Evolutionary conservation across 78 protist species (phyloP).

Genomic region (Dictyostelium brefeldianum): DNA sequence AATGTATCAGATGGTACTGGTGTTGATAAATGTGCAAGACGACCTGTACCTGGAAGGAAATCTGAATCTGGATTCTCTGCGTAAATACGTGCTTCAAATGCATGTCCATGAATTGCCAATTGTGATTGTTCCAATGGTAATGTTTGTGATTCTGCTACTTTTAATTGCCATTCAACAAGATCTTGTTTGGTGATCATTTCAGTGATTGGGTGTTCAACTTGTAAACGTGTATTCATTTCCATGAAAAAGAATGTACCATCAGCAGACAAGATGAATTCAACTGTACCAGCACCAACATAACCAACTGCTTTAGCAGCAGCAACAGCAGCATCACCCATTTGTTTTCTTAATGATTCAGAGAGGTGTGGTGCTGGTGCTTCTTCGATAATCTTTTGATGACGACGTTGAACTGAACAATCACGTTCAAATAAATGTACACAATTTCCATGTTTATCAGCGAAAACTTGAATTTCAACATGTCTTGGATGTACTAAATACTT

Average conservation of each 20-base stretch:
- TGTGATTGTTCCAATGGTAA: constrained; percentile 85
- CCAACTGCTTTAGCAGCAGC: constrained; percentile 95
- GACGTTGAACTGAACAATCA: constrained; percentile 97
- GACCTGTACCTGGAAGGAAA: constrained; percentile 95
- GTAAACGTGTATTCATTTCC: constrained; percentile 96
- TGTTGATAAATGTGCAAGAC: constrained; percentile 77
- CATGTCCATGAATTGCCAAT: constrained; percentile 81
- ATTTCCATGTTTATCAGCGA: constrained; percentile 95
- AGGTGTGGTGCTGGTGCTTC: constrained; percentile 95
- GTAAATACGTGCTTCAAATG: constrained; percentile 95
- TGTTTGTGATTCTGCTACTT: constrained; percentile 74
- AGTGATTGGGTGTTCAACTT: constrained; percentile 97
- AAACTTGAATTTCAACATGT: constrained; percentile 96
- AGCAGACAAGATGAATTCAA: constrained; percentile 93
- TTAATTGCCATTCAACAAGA: constrained; percentile 93
- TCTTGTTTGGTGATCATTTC: constrained; percentile 93
- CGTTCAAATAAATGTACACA: constrained; percentile 94
- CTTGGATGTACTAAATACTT: constrained; percentile 92
- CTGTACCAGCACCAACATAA: constrained; percentile 98
- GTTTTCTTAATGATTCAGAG: constrained; percentile 81
- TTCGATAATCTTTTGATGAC: constrained; percentile 98
- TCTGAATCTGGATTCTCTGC: constrained; percentile 94
- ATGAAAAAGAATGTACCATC: constrained; percentile 90
- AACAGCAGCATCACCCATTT: constrained; percentile 95
- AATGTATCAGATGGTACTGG: constrained; percentile 63